Evolutionary conservation across 2,329 filamentous ascomycete species (phyloP).

Genomic region (Meredithiella fracta): DNA sequence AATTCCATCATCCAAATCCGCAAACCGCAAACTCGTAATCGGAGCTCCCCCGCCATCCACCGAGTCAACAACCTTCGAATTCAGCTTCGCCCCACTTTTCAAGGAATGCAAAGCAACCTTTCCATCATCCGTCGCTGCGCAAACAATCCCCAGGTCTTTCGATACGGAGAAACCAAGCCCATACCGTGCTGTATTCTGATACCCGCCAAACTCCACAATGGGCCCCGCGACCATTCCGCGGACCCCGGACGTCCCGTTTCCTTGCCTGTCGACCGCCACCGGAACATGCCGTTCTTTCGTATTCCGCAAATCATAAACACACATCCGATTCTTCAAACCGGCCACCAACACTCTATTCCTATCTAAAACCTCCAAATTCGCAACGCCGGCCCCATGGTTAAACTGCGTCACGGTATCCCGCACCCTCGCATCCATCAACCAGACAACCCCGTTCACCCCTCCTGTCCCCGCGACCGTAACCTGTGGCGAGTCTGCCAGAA

Average conservation of each 20-base stretch:
- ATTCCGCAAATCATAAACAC: conserved; percentile 41
- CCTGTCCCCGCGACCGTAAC: conserved; percentile 11
- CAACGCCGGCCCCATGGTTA: conserved; percentile 6
- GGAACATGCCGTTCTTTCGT: neutral
- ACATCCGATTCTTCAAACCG: conserved; percentile 33
- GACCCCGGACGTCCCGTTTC: neutral
- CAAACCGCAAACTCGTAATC: conserved; percentile 9
- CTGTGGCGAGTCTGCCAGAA: conserved; percentile 7
- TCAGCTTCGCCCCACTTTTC: conserved; percentile 26
- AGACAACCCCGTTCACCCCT: conserved; percentile 4
- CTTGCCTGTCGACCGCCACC: neutral
- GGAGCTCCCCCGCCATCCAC: conserved; percentile 8
- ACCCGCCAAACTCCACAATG: conserved; percentile 30
- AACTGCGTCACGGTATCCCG: conserved; percentile 5
- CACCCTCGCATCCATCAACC: conserved; percentile 11
- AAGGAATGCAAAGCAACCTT: conserved; percentile 34
- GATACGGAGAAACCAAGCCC: conserved; percentile 37
- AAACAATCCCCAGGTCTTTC: conserved; percentile 31
- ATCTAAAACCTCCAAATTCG: neutral
- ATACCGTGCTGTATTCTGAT: conserved; percentile 32
- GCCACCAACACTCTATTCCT: conserved; percentile 32
- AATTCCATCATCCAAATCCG: conserved; percentile 7
- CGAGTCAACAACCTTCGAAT: conserved; percentile 11
- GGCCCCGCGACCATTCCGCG: neutral
- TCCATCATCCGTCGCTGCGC: conserved; percentile 36